Base-by-base conservation (phyloP, 768 basidiomycete genomes). In the Imleria badia region DNA sequence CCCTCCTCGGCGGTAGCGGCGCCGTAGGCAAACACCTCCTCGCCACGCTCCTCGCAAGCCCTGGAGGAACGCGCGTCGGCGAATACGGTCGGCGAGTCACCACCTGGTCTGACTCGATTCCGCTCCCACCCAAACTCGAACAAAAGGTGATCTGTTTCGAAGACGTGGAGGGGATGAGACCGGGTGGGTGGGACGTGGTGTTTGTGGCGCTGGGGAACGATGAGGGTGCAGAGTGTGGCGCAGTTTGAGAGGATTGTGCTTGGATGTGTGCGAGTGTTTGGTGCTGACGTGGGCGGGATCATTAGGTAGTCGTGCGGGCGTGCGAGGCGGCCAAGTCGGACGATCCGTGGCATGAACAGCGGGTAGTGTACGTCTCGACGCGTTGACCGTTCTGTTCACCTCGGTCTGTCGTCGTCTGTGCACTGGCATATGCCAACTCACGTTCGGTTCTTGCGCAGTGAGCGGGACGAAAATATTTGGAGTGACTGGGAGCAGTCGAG, bases 171-270 rank as follows among this genome's bases (percentile, higher is more conserved):
- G 26, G 26, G 6, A 59, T 89, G 59, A 75, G 76, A 41, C 74
- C 79, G 1, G 80, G 76, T 10, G 80, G 79, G 41, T 90, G 86
- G 84, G 88, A 91, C 68, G 83, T 87, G 20, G 84, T 93, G 0
- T 86, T 84, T 63, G 82, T 93, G 56, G 78, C 87, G 75, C 69
- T 92, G 10, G 91, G 89, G 9, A n/a, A 91, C 89, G 19, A 84
- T 82, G 13, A 76, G 15, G 54, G 31, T 15, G 89, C 88, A 88
- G 4, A 80, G 85, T 58, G 80, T 78, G 1, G 81, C 78, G 35
- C 78, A 78, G 10, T 92, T 90, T 58, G 84, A 86, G 64, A 88
- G 82, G 73, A 89, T n/a, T n/a, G n/a, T 3, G 26, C 6, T 6
- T 26, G 26, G 26, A 6, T 3, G 26, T 26, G 26, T 6, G 26